Evolutionary conservation across 164 flowering plant species (phyloP), one percentile per base, ranked within the genome.

Genomic region (Liquidambar formosana): DNA sequence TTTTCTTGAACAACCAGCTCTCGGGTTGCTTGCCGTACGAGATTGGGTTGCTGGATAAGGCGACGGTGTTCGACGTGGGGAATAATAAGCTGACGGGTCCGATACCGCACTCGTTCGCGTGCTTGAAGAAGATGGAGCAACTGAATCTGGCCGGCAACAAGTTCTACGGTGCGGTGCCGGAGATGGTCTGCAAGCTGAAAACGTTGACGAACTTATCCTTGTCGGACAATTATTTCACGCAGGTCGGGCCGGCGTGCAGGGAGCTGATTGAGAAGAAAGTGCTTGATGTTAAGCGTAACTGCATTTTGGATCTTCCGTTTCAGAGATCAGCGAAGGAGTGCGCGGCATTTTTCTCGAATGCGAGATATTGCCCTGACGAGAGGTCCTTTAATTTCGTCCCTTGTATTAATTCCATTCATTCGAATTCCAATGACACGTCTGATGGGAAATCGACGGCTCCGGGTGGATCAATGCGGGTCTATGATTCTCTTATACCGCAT

Each of bases 201-300:
- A 73, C 66, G 1, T 10, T 78, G 22, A 5, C 1, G 3, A 77
- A 69, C 70, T 28, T 83, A 14, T n/a, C 80, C 0, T 25, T 80
- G 38, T 68, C 82, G 0, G 8, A 70, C 44, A 83, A 83, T 60
- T 81, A 61, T 22, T 77, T 73, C 75, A 77, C 87, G 5, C 69
- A 80, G 63, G 82, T 83, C 1, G 85, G 88, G 0, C 83, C 81
- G 0, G 73, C 67, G 26, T 87, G 91, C 71, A 28, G 83, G 79
- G 78, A 69, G 18, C 25, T 86, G 76, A 80, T 84, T 38, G 6
- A 45, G 38, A 71, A 28, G 44, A 67, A 64, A 46, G 26, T 47
- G 4, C 84, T 87, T 22, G 78, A 83, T 52, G 76, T 85, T 11
- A 59, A 46, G 38, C 73, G 18, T 70, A 87, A 87, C 68, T 87